phyloP scores from a whole-genome alignment of 2,329 filamentous ascomycete species.

The Paraphoma chrysanthemicola region DNA sequence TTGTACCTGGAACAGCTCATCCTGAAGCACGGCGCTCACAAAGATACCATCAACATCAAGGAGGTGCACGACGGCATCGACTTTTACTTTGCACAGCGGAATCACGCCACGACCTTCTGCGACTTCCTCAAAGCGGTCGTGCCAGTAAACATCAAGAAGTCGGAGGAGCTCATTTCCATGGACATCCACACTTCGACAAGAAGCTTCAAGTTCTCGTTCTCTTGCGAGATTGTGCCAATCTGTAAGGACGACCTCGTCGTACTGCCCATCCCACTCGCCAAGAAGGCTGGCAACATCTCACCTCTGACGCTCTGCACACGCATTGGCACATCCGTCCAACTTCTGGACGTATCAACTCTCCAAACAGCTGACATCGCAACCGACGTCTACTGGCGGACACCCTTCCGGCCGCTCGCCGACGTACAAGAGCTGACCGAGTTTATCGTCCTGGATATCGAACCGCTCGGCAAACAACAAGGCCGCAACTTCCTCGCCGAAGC shows the following conservation, averaged over 20 bases:
- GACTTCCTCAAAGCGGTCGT: slow-evolving; percentile 87
- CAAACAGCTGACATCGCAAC: slow-evolving; percentile 87
- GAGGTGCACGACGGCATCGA: slow-evolving; percentile 95
- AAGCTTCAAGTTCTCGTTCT: slow-evolving; percentile 94
- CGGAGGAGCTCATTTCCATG: slow-evolving; percentile 91
- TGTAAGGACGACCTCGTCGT: slow-evolving; percentile 98
- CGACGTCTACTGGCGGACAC: slow-evolving; percentile 86
- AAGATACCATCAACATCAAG: slow-evolving; percentile 97
- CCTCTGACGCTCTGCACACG: slow-evolving; percentile 86
- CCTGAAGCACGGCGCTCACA: slow-evolving; percentile 81
- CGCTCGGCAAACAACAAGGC: slow-evolving; percentile 75
- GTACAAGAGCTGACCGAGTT: slow-evolving; percentile 88
- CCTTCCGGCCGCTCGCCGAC: slow-evolving; percentile 84
- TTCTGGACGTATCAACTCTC: slow-evolving; percentile 89
- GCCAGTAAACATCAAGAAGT: slow-evolving; percentile 80
- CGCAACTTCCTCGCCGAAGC: slow-evolving; percentile 86
- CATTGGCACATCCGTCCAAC: slow-evolving; percentile 86
- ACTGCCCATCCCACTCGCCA: slow-evolving; percentile 86
- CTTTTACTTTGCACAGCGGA: slow-evolving; percentile 90
- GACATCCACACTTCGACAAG: slow-evolving; percentile 90
- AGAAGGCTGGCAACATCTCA: slow-evolving; percentile 84
- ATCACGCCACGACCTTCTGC: slow-evolving; percentile 90
- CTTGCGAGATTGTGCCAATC: slow-evolving; percentile 87
- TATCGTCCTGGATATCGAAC: slow-evolving; percentile 92
- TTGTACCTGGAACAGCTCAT: slow-evolving; percentile 91